A percentile compares a stretch with the other conserved stretches of the same genome.
phyloP scores from a whole-genome alignment of 352 stramenopile species.

The Phytophthora tentaculata region DNA sequence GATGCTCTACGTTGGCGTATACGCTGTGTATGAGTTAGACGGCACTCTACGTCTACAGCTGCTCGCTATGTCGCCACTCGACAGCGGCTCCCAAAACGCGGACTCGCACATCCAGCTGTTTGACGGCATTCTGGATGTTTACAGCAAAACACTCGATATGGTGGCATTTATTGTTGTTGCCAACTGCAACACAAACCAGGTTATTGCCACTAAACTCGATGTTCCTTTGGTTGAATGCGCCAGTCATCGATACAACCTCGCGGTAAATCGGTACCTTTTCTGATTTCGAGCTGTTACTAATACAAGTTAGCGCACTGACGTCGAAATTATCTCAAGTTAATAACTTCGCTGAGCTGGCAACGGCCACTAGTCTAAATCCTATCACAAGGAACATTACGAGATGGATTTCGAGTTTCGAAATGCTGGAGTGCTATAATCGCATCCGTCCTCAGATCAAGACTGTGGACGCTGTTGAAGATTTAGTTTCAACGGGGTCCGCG shows the following conservation, averaged over 20 bases:
- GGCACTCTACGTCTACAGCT: background rate
- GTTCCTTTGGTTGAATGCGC: conserved; percentile 2
- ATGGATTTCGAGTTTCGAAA: conserved; percentile 7
- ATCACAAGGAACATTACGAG: conserved; percentile 2
- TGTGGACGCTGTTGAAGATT: background rate
- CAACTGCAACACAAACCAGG: conserved; percentile 2
- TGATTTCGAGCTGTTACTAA: background rate
- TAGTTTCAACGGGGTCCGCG: background rate
- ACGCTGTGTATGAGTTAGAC: background rate
- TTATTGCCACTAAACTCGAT: background rate
- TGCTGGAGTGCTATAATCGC: background rate
- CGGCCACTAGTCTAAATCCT: background rate
- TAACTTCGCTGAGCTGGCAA: background rate
- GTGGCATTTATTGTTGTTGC: conserved; percentile 5
- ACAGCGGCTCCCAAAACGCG: conserved; percentile 3
- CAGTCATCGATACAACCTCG: conserved; percentile 1
- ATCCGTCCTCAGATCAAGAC: background rate
- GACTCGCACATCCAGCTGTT: conserved; percentile 17
- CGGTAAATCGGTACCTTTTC: background rate
- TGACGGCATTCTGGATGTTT: conserved; percentile 9
- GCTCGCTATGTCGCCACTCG: conserved; percentile 4
- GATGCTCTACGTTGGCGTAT: conserved; percentile 12
- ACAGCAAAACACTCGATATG: conserved; percentile 16
- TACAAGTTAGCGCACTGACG: background rate
- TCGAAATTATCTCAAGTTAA: conserved; percentile 1